Conservation (phyloP, 768 basidiomycete genomes). For the Naematelia aurantialba region DNA sequence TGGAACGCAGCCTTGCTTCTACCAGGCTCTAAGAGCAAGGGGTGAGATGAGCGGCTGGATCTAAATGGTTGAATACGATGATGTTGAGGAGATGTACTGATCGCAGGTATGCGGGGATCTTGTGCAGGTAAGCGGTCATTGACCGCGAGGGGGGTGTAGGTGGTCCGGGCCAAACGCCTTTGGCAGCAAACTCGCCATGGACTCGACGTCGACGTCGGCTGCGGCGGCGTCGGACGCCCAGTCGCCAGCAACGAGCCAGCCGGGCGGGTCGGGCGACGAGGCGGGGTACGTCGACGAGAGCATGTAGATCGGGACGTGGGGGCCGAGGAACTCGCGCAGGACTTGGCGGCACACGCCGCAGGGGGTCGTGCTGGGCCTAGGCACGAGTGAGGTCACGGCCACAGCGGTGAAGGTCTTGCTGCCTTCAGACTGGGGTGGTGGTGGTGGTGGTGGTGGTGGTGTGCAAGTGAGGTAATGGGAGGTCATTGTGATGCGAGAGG, state of each 20-base stretch:
- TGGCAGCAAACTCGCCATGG: constrained; percentile 67
- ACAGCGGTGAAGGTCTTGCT: constrained; percentile 11
- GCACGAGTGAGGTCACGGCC: constrained; percentile 50
- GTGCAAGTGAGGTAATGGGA: no score
- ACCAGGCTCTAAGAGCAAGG: no score
- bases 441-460: no score
- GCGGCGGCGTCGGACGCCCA: constrained; percentile 52
- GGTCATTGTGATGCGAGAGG: no score
- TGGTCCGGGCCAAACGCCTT: constrained; percentile 85
- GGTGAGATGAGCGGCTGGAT: no score
- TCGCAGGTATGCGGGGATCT: no score
- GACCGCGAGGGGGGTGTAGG: constrained; percentile 3
- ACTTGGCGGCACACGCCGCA: constrained; percentile 94
- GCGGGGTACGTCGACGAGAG: constrained; percentile 33
- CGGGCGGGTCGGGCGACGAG: constrained; percentile 48
- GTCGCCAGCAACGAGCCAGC: constrained; percentile 57
- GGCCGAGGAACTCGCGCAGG: constrained; percentile 45
- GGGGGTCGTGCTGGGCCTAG: constrained; percentile 63
- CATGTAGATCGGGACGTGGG: constrained; percentile 55
- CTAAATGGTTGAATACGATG: no score
- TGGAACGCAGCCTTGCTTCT: no score
- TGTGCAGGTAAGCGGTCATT: no score
- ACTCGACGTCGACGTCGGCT: constrained; percentile 54
- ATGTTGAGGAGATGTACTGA: no score
- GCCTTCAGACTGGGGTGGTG: constrained; percentile 7